Percentiles rank a stretch among this genome's conserved stretches.
phyloP scores from a whole-genome alignment of 2,329 filamentous ascomycete species.

The Diaporthe sp. region DNA sequence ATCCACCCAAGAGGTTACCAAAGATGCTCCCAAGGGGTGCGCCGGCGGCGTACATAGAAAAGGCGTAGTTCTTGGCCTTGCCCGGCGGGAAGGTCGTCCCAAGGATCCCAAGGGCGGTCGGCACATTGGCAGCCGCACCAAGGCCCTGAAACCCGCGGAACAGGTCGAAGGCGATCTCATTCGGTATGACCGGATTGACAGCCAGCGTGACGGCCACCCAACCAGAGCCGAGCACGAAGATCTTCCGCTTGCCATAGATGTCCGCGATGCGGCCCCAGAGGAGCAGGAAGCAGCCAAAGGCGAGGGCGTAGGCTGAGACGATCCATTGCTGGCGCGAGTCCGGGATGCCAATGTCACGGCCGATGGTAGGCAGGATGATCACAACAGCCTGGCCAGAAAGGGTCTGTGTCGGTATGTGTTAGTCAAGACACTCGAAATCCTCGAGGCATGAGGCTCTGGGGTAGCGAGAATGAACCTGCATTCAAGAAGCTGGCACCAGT shows the following conservation, averaged over 20 bases:
- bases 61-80: conserved; percentile 79
- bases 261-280: conserved; percentile 78
- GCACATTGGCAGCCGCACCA: conserved; percentile 78
- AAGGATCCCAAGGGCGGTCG: conserved; percentile 79
- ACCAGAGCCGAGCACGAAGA: conserved; percentile 74
- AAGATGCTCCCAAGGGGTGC: conserved; percentile 75
- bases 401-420: conserved; percentile 54
- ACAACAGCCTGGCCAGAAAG: conserved; percentile 71
- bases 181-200: conserved; percentile 73
- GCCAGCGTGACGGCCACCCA: conserved; percentile 73
- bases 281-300: conserved; percentile 77
- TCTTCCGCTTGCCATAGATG: conserved; percentile 74
- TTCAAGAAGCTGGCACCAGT: conserved; percentile 71
- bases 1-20: conserved; percentile 74
- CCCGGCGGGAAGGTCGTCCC: conserved; percentile 77
- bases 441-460: too few species aligned
- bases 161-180: conserved; percentile 77
- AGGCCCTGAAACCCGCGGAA: conserved; percentile 77
- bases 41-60: conserved; percentile 75
- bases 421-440: conserved; percentile 36
- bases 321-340: conserved; percentile 75
- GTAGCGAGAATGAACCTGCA: conserved; percentile 50
- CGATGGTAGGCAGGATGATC: conserved; percentile 75
- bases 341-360: conserved; percentile 68
- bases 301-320: conserved; percentile 74